phyloP scores from a whole-genome alignment of 352 stramenopile species.

The Blastocystis sp. region DNA sequence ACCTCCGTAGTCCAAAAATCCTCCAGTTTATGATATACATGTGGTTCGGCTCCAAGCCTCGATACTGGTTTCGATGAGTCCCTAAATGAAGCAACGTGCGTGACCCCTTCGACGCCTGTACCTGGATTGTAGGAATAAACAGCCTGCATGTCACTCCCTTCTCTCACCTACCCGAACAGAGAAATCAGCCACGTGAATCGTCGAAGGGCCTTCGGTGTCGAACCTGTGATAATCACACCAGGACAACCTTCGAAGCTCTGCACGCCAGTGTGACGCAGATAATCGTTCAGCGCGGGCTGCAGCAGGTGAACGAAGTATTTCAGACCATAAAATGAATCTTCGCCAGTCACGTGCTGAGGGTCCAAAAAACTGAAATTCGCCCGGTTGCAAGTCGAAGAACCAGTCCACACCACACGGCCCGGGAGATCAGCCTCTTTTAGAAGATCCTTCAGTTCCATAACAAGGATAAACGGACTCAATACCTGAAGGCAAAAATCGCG shows the following conservation, averaged over 20 bases:
- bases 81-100: slow-evolving; percentile 41
- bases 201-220: background rate
- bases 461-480: slow-evolving; percentile 53
- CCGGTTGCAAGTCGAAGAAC: background rate
- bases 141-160: background rate
- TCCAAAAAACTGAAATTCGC: slow-evolving; percentile 35
- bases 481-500: slow-evolving; percentile 41
- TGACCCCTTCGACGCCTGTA: slow-evolving; percentile 2
- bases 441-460: slow-evolving; percentile 28
- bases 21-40: slow-evolving; percentile 51
- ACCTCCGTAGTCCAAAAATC: background rate
- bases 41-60: slow-evolving; percentile 18
- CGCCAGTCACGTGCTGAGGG: slow-evolving; percentile 2
- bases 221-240: slow-evolving; percentile 48
- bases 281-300: slow-evolving; percentile 42
- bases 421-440: slow-evolving; percentile 42
- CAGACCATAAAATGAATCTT: slow-evolving; percentile 28
- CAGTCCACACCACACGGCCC: slow-evolving; percentile 49
- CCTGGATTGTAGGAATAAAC: slow-evolving; percentile 44
- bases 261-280: background rate
- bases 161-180: background rate
- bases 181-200: slow-evolving; percentile 30
- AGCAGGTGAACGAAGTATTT: slow-evolving; percentile 62
- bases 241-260: slow-evolving; percentile 58
- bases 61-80: slow-evolving; percentile 54